Percentiles rank a stretch among this genome's conserved stretches.
phyloP scores from a whole-genome alignment of 148 eudicot species.

The Salicornia ramosissima region DNA sequence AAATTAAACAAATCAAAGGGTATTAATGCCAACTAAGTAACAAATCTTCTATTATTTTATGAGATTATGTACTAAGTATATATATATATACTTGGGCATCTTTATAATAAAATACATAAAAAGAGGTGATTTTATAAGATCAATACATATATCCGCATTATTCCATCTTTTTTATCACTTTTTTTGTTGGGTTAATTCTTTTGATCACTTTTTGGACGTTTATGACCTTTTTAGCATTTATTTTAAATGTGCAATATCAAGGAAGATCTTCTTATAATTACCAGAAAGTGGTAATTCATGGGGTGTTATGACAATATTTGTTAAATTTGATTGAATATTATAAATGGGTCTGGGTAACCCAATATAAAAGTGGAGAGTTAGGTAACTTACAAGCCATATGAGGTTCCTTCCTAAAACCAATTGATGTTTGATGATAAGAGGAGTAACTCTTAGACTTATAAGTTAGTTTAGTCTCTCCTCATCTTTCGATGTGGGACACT shows the following conservation, averaged over 20 bases:
- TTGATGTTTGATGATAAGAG: no score
- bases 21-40: neutral
- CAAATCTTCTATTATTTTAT: neutral
- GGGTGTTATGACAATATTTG: neutral
- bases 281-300: neutral
- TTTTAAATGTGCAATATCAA: neutral
- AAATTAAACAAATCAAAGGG: neutral
- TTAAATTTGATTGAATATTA: no score
- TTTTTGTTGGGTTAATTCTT: no score
- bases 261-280: neutral
- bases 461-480: no score
- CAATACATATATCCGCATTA: no score
- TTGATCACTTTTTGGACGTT: slow-evolving; percentile 8
- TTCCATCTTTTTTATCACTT: neutral
- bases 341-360: neutral
- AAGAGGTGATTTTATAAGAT: neutral
- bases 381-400: no score
- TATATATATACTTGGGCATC: neutral
- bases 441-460: no score
- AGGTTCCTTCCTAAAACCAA: no score
- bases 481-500: no score
- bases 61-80: neutral
- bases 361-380: neutral
- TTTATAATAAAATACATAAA: neutral
- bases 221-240: neutral